These are phyloP conservation scores for Fraxinus paxiana DNA, from an alignment of 305 asterid species.

Conservation along the genomic window DNA sequence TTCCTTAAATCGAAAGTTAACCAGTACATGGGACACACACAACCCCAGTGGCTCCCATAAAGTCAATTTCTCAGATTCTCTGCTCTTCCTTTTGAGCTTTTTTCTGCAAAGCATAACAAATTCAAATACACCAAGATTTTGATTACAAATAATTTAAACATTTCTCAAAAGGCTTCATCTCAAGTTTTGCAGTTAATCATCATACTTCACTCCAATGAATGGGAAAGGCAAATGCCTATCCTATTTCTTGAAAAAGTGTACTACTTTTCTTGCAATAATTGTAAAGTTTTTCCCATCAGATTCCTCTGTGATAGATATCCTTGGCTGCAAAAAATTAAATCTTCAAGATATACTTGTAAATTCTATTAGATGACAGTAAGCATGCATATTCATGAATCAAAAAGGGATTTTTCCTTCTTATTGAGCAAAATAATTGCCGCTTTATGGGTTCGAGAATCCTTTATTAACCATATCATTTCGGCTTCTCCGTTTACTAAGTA, in stretches of 20 bases:
- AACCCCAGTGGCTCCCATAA: constrained; percentile 15
- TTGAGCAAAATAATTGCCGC: constrained; percentile 32
- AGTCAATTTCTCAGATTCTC: constrained; percentile 43
- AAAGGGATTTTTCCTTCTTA: constrained; percentile 11
- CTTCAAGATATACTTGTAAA: constrained; percentile 28
- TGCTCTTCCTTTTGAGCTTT: constrained; percentile 23
- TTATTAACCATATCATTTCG: constrained; percentile 35
- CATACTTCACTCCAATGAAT: constrained; percentile 29
- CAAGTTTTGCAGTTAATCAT: constrained; percentile 28
- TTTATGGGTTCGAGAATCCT: constrained; percentile 20
- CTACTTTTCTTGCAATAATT: constrained; percentile 52
- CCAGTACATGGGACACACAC: constrained; percentile 7
- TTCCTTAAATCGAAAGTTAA: constrained; percentile 43
- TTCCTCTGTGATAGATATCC: constrained; percentile 27
- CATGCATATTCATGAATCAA: constrained; percentile 59
- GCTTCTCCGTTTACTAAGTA: constrained; percentile 30
- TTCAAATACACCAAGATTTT: constrained; percentile 8
- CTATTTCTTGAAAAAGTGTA: constrained; percentile 31
- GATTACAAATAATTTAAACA: constrained; percentile 9
- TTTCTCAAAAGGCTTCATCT: neutral
- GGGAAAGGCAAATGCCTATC: constrained; percentile 32
- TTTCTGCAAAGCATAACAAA: constrained; percentile 16
- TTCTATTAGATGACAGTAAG: constrained; percentile 31
- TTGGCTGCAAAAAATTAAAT: constrained; percentile 13
- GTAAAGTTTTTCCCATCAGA: constrained; percentile 34